These are phyloP conservation scores for Astrephomene gubernaculifera DNA, from an alignment of 139 green algal genomes.

Conservation along the genomic window DNA sequence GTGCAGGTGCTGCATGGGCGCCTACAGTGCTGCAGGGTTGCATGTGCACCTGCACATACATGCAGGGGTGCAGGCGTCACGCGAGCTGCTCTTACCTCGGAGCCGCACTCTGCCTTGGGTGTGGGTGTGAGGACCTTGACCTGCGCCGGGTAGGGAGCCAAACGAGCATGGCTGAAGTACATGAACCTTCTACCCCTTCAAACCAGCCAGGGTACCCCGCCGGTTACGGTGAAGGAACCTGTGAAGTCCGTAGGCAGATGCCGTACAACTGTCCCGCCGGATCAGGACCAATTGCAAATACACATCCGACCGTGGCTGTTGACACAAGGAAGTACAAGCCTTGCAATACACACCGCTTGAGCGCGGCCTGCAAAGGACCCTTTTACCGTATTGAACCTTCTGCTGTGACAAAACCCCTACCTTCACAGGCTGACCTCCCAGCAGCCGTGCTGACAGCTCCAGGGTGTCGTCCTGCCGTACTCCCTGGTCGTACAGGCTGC, in stretches of 20 bases:
- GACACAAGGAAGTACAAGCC: too few relatives aligned
- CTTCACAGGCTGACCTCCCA: conserved; percentile 28
- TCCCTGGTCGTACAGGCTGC: conserved; percentile 1
- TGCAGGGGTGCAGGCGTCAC: too few relatives aligned
- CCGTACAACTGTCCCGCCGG: not conserved
- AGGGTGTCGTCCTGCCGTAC: conserved; percentile 18
- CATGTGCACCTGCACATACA: too few relatives aligned
- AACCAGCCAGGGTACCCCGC: too few relatives aligned
- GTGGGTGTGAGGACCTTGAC: conserved; percentile 30
- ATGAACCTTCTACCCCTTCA: too few relatives aligned
- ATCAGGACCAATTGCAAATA: not conserved
- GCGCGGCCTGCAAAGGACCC: not conserved
- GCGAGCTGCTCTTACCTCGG: conserved; percentile 8
- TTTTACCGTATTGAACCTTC: not conserved
- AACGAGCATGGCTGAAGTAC: too few relatives aligned
- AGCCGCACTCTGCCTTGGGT: not conserved
- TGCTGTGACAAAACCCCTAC: not conserved
- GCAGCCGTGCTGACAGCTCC: conserved; percentile 14
- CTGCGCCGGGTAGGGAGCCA: not conserved
- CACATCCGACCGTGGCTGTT: not conserved
- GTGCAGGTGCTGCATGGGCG: too few relatives aligned
- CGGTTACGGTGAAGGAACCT: too few relatives aligned
- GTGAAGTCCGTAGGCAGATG: not conserved
- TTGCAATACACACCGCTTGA: too few relatives aligned
- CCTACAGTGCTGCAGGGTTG: too few relatives aligned